Conservation (phyloP, 2,329 filamentous ascomycete species). For the Fusarium odoratissimum region DNA sequence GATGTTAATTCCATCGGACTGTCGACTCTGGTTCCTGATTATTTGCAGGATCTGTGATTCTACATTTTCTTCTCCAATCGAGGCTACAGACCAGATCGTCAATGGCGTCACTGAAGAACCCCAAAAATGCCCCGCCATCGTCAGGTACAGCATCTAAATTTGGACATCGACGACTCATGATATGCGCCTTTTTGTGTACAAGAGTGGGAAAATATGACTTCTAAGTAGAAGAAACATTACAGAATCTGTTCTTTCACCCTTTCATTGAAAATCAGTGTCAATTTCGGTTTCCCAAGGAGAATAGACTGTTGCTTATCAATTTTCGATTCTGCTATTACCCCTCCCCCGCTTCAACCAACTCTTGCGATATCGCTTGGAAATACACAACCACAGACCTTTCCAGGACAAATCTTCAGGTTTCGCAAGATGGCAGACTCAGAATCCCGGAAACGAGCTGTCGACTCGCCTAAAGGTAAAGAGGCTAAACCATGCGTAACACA, state of each 20-base stretch:
- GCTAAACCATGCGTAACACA: not conserved
- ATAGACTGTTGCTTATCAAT: not conserved
- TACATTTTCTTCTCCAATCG: constrained; percentile 16
- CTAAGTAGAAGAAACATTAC: not conserved
- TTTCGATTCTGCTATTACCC: constrained; percentile 7
- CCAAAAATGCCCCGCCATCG: constrained; percentile 18
- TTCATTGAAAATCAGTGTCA: not conserved
- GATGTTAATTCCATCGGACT: not conserved
- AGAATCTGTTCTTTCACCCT: not conserved
- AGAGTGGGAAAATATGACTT: not conserved
- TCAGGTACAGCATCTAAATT: constrained; percentile 1
- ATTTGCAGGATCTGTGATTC: constrained; percentile 15
- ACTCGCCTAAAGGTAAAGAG: constrained; percentile 54
- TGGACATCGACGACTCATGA: constrained; percentile 28
- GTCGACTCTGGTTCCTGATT: not conserved
- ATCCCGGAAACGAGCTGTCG: constrained; percentile 48
- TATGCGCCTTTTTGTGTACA: not conserved
- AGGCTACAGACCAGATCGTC: constrained; percentile 24
- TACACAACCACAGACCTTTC: not conserved
- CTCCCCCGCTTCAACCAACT: constrained; percentile 20
- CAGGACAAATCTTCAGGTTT: not conserved
- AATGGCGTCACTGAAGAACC: constrained; percentile 32
- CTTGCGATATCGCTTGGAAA: not conserved
- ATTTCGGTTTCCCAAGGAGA: not conserved
- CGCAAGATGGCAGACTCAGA: constrained; percentile 38